These are phyloP conservation scores for Termitomyces sp. DNA, from an alignment of 768 basidiomycete genomes.

Conservation along the genomic window DNA sequence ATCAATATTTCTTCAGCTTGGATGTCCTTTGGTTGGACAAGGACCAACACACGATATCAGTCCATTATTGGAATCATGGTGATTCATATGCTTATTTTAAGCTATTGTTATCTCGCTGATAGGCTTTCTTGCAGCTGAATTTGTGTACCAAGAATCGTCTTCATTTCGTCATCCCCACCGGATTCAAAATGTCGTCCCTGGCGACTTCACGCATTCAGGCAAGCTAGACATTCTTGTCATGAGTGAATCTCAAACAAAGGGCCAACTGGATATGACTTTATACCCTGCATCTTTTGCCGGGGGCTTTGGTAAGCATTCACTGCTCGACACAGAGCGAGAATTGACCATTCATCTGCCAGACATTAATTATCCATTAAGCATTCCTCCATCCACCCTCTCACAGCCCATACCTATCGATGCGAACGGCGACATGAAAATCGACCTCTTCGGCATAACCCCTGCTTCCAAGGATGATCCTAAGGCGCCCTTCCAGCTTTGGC, in stretches of 20 bases:
- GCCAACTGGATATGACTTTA: constrained; percentile 58
- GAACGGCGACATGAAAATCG: constrained; percentile 85
- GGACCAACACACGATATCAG: constrained; percentile 72
- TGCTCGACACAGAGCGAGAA: not conserved
- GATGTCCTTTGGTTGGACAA: constrained; percentile 72
- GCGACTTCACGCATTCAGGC: constrained; percentile 92
- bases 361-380: constrained; percentile 34
- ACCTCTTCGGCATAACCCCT: constrained; percentile 68
- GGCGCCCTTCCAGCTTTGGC: constrained; percentile 62
- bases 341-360: constrained; percentile 22
- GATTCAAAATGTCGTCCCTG: constrained; percentile 82
- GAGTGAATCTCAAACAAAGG: constrained; percentile 47
- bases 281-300: constrained; percentile 60
- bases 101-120: not conserved
- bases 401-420: constrained; percentile 88
- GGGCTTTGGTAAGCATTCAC: constrained; percentile 54
- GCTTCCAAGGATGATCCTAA: constrained; percentile 25
- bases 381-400: constrained; percentile 59
- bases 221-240: constrained; percentile 88
- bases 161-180: constrained; percentile 49
- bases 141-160: constrained; percentile 43
- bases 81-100: constrained; percentile 12
- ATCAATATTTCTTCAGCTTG: constrained; percentile 39
- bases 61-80: constrained; percentile 85
- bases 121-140: constrained; percentile 39